Evolutionary conservation across 345 rosid species (phyloP).

Genomic region (Xanthoceras sorbifolium): DNA sequence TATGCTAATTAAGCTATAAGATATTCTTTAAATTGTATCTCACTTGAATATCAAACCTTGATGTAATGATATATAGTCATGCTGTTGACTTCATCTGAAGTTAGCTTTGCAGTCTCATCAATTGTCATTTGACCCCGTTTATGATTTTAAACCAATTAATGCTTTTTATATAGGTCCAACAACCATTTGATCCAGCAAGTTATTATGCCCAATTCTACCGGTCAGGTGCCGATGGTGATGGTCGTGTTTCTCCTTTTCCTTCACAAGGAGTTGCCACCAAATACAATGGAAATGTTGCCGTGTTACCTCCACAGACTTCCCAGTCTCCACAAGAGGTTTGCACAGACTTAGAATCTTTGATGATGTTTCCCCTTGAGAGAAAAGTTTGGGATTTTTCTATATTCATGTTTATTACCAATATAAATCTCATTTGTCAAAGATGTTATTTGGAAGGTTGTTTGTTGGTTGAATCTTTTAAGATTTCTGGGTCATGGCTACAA

Average conservation of each 20-base stretch:
- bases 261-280: constrained; percentile 69
- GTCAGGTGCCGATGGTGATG: constrained; percentile 65
- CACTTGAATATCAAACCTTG: neutral
- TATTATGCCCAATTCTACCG: constrained; percentile 83
- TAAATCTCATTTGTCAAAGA: neutral
- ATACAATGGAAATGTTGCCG: constrained; percentile 75
- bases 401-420: neutral
- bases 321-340: constrained; percentile 87
- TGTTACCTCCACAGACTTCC: constrained; percentile 70
- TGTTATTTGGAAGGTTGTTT: neutral
- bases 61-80: neutral
- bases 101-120: neutral
- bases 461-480: neutral
- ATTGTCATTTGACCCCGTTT: constrained; percentile 3
- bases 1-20: neutral
- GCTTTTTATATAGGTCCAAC: constrained; percentile 56
- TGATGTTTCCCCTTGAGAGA: constrained; percentile 2
- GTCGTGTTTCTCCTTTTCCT: constrained; percentile 81
- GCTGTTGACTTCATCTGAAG: neutral
- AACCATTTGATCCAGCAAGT: constrained; percentile 77
- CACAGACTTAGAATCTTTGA: constrained; percentile 16
- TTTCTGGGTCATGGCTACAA: neutral
- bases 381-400: neutral
- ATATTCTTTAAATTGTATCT: constrained; percentile 4
- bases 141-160: constrained; percentile 20